A percentile compares a stretch with the other conserved stretches of the same genome.
These are phyloP conservation scores for Dendryphion nanum DNA, from an alignment of 2,329 filamentous ascomycete genomes.

Conservation along the genomic window DNA sequence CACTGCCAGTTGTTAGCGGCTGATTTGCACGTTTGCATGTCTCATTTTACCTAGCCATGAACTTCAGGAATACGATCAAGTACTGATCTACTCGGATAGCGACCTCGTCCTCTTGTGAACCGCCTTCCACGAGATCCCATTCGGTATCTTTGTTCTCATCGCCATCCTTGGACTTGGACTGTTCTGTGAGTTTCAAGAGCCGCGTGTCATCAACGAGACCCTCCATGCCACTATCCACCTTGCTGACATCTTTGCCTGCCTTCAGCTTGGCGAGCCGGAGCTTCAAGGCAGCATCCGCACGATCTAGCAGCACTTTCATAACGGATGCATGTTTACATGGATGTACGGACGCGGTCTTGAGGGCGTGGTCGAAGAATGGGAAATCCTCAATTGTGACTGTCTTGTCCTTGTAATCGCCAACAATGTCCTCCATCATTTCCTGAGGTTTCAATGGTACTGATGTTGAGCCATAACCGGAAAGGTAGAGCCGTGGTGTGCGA, in stretches of 20 bases:
- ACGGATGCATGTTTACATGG: conserved; percentile 96
- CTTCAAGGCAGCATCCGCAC: conserved; percentile 89
- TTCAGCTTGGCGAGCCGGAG: conserved; percentile 80
- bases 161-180: conserved; percentile 43
- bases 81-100: conserved; percentile 88
- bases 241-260: conserved; percentile 56
- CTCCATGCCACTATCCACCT: conserved; percentile 67
- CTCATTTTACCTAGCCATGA: conserved; percentile 50
- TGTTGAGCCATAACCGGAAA: conserved; percentile 80
- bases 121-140: conserved; percentile 61
- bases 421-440: conserved; percentile 94
- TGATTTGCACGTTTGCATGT: conserved; percentile 16
- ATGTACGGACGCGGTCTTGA: conserved; percentile 96
- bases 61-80: conserved; percentile 82
- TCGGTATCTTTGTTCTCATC: conserved; percentile 48
- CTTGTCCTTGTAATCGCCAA: conserved; percentile 97
- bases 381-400: conserved; percentile 98
- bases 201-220: conserved; percentile 80
- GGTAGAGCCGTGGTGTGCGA: conserved; percentile 89
- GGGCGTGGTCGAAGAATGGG: conserved; percentile 83
- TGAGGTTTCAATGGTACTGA: conserved; percentile 79
- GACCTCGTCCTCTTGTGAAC: conserved; percentile 67
- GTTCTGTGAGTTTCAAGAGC: conserved; percentile 58
- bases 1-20: conserved; percentile 68
- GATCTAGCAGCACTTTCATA: conserved; percentile 96